Percentiles rank a stretch among this genome's conserved stretches.
phyloP scores from a whole-genome alignment of 805 yeast species.

The Ogataea polymorpha region DNA sequence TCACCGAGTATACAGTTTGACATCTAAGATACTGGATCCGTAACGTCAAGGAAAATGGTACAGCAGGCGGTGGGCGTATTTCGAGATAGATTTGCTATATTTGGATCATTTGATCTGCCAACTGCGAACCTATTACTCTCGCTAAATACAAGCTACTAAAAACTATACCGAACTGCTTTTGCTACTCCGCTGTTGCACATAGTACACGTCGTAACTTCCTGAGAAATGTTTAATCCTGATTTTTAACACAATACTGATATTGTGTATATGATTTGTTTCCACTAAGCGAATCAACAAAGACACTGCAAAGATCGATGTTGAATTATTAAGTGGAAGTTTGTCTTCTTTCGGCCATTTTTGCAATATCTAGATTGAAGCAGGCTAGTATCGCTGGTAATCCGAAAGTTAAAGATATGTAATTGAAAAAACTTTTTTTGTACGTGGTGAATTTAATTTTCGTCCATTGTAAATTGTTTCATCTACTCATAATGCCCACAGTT shows the following conservation, averaged over 20 bases:
- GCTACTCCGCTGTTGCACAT: too few species aligned
- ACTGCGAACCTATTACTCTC: neutral
- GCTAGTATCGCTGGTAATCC: constrained; percentile 41
- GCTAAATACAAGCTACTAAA: too few species aligned
- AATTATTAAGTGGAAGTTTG: constrained; percentile 29
- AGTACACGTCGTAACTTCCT: too few species aligned
- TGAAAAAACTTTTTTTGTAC: constrained; percentile 7
- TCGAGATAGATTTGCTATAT: too few species aligned
- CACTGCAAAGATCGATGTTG: constrained; percentile 10
- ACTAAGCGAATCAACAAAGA: constrained; percentile 32
- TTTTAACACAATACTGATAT: too few species aligned
- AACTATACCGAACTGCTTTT: too few species aligned
- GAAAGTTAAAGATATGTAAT: constrained; percentile 34
- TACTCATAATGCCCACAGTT: constrained; percentile 22
- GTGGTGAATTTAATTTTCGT: neutral
- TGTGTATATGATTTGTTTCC: constrained; percentile 19
- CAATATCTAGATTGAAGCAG: constrained; percentile 31
- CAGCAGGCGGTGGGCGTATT: too few species aligned
- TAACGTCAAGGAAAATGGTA: too few species aligned
- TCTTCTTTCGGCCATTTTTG: constrained; percentile 44
- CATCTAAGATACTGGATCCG: too few species aligned
- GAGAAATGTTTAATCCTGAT: too few species aligned
- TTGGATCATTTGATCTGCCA: too few species aligned
- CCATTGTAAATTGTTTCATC: neutral
- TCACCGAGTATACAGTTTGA: too few species aligned